Base-by-base conservation (phyloP, 2,329 filamentous ascomycete genomes). In the Aspergillus pseudoviridinutans region DNA sequence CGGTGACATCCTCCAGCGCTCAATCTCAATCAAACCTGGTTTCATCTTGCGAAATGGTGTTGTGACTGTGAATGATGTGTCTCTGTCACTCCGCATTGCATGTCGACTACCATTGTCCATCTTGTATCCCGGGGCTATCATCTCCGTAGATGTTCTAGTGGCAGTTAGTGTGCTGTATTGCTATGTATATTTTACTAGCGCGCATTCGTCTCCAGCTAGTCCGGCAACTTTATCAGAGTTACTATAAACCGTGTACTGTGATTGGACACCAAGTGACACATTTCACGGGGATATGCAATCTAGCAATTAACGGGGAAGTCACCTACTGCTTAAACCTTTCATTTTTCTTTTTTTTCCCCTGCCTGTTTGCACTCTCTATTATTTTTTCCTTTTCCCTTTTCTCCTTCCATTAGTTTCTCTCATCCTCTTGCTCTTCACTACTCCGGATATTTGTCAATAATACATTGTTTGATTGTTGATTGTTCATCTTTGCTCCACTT, bases 281-380 rank as follows among this genome's bases (percentile, higher is more conserved):
- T n/a, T 47, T 24, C 44, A 47, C 51, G 59, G 46, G 50, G 63
- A 61, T 60, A 58, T 59, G 53, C 53, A 29, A 20, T 51, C 24
- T 49, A 27, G 17, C 47, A 49, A 28, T 27, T 28, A 49, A 49
- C 47, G 32, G 32, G 32, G 32, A 38, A 17, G 5, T 17, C 32
- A 17, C 32, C 32, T 7, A 17, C 32, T 38, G 14, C 32, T 38
- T 38, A 7, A 38, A 54, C 54, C 57, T 52, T 55, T 50, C 59
- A 53, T 54, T 58, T 57, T 57, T 54, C 35, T 17, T 54, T 46
- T 58, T 59, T 54, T 53, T 57, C 51, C 47, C 51, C 47, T 53
- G 29, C 50, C 56, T 54, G 63, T 55, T 59, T 57, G 55, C 57
- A 61, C 63, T 59, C 53, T 41, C 53, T 63, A 57, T 60, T 56